Percentiles rank a stretch among this genome's conserved stretches.
phyloP scores from a whole-genome alignment of 257 asterid genomes.

The Solanum tarapatanum region DNA sequence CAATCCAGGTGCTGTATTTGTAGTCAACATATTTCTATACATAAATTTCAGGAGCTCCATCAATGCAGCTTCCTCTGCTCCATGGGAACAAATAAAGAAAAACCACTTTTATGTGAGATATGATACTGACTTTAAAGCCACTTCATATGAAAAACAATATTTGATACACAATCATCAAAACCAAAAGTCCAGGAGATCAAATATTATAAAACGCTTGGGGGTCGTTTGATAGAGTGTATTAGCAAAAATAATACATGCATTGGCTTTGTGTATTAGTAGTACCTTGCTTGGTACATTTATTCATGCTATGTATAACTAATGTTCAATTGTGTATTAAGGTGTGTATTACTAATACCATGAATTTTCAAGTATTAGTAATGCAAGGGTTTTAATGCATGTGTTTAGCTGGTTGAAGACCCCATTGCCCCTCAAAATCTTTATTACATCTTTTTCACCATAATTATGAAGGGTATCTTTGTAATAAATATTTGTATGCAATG shows the following conservation, averaged over 20 bases:
- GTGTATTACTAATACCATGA: not conserved
- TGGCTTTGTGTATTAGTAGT: not conserved
- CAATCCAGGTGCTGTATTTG: conserved; percentile 5
- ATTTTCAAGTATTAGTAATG: not conserved
- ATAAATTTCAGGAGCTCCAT: conserved; percentile 20
- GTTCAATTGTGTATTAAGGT: not conserved
- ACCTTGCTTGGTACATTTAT: not conserved
- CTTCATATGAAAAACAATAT: not conserved
- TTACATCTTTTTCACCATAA: not conserved
- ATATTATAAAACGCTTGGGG: not conserved
- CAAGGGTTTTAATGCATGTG: not conserved
- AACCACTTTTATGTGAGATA: not conserved
- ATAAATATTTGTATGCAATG: not conserved
- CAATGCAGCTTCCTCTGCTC: conserved; percentile 18
- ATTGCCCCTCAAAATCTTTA: not conserved
- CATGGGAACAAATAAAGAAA: not conserved
- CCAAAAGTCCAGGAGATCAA: not conserved
- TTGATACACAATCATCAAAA: not conserved
- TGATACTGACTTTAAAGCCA: not conserved
- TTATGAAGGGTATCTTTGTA: not conserved
- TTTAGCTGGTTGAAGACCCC: not conserved
- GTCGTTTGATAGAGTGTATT: not conserved
- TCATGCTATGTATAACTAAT: not conserved
- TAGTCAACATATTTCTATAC: conserved; percentile 15
- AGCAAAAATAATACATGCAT: not conserved